phyloP scores from a whole-genome alignment of 345 rosid species.

The Lenwebbia sp. region DNA sequence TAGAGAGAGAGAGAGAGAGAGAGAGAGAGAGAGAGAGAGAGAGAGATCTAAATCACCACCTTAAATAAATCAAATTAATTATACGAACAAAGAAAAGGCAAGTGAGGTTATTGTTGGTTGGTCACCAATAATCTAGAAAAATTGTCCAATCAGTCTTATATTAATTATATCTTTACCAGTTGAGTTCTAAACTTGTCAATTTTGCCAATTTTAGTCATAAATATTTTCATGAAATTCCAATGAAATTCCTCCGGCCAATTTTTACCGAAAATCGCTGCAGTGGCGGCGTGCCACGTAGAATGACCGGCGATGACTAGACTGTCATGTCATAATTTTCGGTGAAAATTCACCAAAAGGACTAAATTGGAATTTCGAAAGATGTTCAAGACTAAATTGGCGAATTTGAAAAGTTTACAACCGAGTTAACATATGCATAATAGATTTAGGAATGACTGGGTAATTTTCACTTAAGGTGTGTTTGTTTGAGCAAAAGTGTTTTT shows the following conservation, averaged over 20 bases:
- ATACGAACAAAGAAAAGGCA: not conserved
- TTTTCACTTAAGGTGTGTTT: too few species aligned
- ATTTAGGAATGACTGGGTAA: not conserved
- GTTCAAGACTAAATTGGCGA: not conserved
- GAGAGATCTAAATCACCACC: not conserved
- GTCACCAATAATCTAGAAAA: not conserved
- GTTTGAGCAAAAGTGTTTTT: too few species aligned
- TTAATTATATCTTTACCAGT: fast-evolving
- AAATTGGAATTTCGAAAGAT: too few species aligned
- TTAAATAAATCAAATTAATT: not conserved
- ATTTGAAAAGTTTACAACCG: not conserved
- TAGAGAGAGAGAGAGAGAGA: not conserved
- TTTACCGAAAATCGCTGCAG: fast-evolving
- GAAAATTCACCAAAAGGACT: too few species aligned
- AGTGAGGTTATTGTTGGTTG: not conserved
- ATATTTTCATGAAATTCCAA: not conserved
- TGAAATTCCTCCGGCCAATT: fast-evolving
- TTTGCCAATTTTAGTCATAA: not conserved
- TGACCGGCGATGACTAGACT: fast-evolving
- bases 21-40: not conserved
- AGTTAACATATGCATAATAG: fast-evolving
- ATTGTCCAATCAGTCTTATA: not conserved
- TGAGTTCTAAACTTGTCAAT: too few species aligned
- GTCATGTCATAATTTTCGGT: fast-evolving
- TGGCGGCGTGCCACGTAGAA: fast-evolving